Base-by-base conservation (phyloP, 2,329 filamentous ascomycete genomes). In the Fusarium sp. region DNA sequence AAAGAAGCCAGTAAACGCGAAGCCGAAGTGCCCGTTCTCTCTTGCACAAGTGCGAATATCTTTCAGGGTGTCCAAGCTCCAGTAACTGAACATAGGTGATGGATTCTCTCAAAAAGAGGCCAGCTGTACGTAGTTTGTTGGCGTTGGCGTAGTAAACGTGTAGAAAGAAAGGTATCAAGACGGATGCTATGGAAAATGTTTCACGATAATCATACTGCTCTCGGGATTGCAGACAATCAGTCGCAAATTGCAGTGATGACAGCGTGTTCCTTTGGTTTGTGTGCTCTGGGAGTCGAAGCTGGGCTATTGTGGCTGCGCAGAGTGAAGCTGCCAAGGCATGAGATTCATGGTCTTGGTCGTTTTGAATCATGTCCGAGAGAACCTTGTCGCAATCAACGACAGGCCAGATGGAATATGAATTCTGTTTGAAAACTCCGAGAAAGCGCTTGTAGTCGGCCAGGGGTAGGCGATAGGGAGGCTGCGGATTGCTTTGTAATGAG, bases 101-200 rank as follows among this genome's bases (percentile, higher is more conserved):
- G 7, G 76, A 60, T 32, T 79, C 78, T 43, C 77, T 66, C 15
- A 79, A 37, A 7, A 74, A 78, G 1, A 76, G 38, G 5, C 73
- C 76, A 25, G 78, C 75, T 4, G 75, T 79, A 10, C 76, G 67
- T n/a, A 79, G 32, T 32, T 79, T 80, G n/a, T 73, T 68, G 10
- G 78, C 75, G 10, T 80, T 80, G 35, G 79, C 74, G 35, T 76
- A 79, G 50, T 80, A 80, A 20, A 80, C 68, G 47, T 80, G 78
- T 1, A 80, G 64, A 43, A 80, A 79, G 62, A 80, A 79, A 1
- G 79, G 70, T 47, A 74, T 78, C 6, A 80, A 37, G 12, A 78
- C 45, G 4, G 78, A 80, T 1, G 61, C 22, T 7, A 75, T 17
- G 15, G 30, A 70, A 32, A 66, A 70, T 10, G 56, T 75, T 52